Base-by-base conservation (phyloP, 2,329 filamentous ascomycete species). In the Fusarium sulawesiense region DNA sequence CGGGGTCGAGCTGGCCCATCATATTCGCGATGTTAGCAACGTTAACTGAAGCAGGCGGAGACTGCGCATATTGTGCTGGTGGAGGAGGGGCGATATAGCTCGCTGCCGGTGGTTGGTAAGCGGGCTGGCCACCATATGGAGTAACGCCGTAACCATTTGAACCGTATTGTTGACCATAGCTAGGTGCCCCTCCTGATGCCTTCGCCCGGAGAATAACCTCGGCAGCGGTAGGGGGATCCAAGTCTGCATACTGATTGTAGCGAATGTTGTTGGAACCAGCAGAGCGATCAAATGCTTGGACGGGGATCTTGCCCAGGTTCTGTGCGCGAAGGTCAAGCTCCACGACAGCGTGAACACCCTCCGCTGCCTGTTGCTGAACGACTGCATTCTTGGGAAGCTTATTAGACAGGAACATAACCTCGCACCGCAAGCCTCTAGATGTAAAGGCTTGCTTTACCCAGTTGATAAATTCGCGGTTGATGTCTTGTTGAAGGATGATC, bases 291-390 rank as follows among this genome's bases (percentile, higher is more conserved):
- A 98, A 98, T 8, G 97, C 88, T 73, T 95, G 93, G 5, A 98
- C 83, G 0, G 92, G 88, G 53, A 98, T 91, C 76, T 91, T 94
- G 69, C 90, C 89, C 3, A 86, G 86, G 34, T 85, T 84, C 75
- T 97, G 91, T 23, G 93, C 88, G 47, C 85, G 84, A 53, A 89
- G 84, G 64, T 92, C 90, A 16, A 98, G 86, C 73, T 93, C 91
- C 7, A 93, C 89, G 16, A 98, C 92, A 11, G 92, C 95, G 54
- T 93, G 87, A 2, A 98, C 95, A 20, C 96, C 95, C 79, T 98
- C 94, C 13, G 94, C 83, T 40, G 97, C 92, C 77, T 97, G 93
- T 55, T 92, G 87, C 71, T 93, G 90, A 55, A 98, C 88, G n/a
- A 97, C 90, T 7, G 91, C 88, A 37, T 91, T 88, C 66, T 94